phyloP scores from a whole-genome alignment of 2,329 filamentous ascomycete species.

The Pyrenophora seminiperda region DNA sequence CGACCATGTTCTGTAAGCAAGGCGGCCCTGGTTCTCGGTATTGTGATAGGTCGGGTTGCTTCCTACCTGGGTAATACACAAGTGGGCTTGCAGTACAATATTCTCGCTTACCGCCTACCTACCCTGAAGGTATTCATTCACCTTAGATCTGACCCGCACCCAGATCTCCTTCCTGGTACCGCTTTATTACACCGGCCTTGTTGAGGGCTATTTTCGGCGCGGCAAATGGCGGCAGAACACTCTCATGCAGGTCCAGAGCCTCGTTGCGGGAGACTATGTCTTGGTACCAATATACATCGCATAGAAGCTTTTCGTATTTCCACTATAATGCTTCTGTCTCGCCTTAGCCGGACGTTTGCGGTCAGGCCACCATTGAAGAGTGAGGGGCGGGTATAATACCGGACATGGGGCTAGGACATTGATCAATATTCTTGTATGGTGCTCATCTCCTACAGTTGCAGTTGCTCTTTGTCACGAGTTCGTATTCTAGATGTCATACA shows the following conservation, averaged over 20 bases:
- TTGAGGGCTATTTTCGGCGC: conserved; percentile 37
- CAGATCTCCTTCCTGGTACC: conserved; percentile 16
- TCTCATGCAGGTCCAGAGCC: conserved; percentile 26
- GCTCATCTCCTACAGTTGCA: background rate
- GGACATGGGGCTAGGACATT: conserved; percentile 9
- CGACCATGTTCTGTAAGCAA: conserved; percentile 45
- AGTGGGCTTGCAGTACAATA: conserved; percentile 10
- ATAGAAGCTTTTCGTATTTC: conserved; percentile 43
- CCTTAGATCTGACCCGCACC: conserved; percentile 37
- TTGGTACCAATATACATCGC: conserved; percentile 29
- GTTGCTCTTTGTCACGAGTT: conserved; percentile 19
- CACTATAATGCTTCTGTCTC: conserved; percentile 30
- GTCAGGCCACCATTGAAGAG: conserved; percentile 8
- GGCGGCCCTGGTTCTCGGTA: conserved; percentile 27
- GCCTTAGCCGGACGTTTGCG: conserved; percentile 13
- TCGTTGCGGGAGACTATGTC: conserved; percentile 14
- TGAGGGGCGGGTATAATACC: conserved; percentile 1
- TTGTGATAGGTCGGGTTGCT: conserved; percentile 5
- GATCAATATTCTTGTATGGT: conserved; percentile 11
- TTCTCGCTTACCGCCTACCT: conserved; percentile 10
- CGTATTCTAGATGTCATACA: conserved; percentile 21
- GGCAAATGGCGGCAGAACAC: conserved; percentile 8
- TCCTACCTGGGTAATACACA: background rate
- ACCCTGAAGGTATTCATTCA: conserved; percentile 25
- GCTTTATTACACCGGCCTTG: conserved; percentile 27